A percentile compares a stretch with the other conserved stretches of the same genome.
Conservation (phyloP, 1,284 basidiomycete genomes). For the Stygiomarasmius scandens region DNA sequence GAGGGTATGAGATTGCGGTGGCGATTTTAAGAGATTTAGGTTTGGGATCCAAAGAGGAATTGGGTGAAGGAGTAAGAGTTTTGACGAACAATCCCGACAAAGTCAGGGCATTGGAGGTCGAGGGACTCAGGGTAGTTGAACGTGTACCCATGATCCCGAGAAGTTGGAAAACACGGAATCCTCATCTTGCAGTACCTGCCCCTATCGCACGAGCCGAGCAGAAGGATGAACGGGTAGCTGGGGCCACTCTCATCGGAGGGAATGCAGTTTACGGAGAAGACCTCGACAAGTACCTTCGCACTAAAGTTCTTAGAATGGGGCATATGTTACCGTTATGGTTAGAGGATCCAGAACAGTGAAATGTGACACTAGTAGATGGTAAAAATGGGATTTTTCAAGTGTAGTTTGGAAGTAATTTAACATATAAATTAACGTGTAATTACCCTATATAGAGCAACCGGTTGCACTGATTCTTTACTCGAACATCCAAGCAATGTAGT, state of each 20-base stretch:
- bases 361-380: not conserved
- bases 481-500: no score
- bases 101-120: conserved; percentile 83
- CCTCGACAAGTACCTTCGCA: conserved; percentile 93
- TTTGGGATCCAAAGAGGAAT: conserved; percentile 53
- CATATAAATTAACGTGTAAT: not conserved
- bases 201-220: conserved; percentile 13
- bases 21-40: conserved; percentile 91
- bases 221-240: conserved; percentile 52
- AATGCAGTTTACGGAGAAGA: conserved; percentile 83
- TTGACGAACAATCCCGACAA: conserved; percentile 99
- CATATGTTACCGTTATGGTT: conserved; percentile 80
- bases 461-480: no score
- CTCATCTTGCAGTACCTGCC: conserved; percentile 31
- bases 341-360: conserved; percentile 28
- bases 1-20: conserved; percentile 90
- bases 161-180: conserved; percentile 71
- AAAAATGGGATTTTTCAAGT: not conserved
- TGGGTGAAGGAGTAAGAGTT: conserved; percentile 71
- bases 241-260: conserved; percentile 86
- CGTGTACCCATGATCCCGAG: conserved; percentile 94
- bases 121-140: conserved; percentile 83
- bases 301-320: conserved; percentile 96
- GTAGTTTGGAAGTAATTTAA: not conserved
- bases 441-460: not conserved